Evolutionary conservation across 768 basidiomycete genomes (phyloP), one percentile per base, ranked within the genome.

Genomic region (Mrakia hoshinonis): DNA sequence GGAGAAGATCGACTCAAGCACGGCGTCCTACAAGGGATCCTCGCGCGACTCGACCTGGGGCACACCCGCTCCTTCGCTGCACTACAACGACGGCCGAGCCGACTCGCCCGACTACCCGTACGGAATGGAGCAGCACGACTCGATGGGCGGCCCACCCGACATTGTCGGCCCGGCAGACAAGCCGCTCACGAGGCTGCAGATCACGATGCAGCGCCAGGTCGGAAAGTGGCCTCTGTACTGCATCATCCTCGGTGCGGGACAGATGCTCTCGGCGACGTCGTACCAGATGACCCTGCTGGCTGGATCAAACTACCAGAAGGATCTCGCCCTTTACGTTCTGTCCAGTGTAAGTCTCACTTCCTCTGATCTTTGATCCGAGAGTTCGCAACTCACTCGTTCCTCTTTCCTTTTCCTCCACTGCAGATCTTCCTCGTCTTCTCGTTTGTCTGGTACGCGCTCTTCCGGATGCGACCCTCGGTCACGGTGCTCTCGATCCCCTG

Each of bases 231-330:
- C 93, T 0, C 78, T 96, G 73, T 96, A 96, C 79, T 47, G 47
- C 70, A 74, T 34, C 72, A 73, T 69, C 52, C 77, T 72, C 67
- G 58, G 38, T 54, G 48, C 18, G 68, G 61, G 72, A 10, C 75
- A 89, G 85, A 91, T 92, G 89, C 80, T 92, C 74, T 87, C 88
- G 69, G 91, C 91, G 3, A 92, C 91, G 38, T 94, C 92, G 77
- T 96, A 94, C 85, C 93, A 96, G 81, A 89, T 95, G 77, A 94
- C 92, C 22, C 81, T 96, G 46, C 83, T 95, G 24, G 88, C 89
- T 24, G 93, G 93, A 66, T 86, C 88, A 76, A 92, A 91, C 75
- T 91, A 87, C 81, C 86, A 91, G 78, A 84, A 87, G 73, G 83
- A 89, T 75, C 73, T 90, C 31, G 90, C 93, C 76, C 84, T 94